Evolutionary conservation across 2,329 filamentous ascomycete species (phyloP), one percentile per base, ranked within the genome.

Genomic region (Macrophomina tecta): DNA sequence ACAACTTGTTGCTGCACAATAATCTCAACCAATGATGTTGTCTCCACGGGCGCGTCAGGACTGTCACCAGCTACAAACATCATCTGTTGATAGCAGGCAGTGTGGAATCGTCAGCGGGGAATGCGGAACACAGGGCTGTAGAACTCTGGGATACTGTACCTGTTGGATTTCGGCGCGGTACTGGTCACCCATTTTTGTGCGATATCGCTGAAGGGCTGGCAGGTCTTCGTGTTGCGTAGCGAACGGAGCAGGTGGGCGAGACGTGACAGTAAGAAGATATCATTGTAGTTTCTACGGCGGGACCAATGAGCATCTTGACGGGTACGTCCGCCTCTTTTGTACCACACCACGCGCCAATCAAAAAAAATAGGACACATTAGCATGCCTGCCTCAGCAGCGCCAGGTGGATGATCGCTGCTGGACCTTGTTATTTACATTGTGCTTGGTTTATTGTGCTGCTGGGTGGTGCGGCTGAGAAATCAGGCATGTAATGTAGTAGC

Each of bases 1-100:
- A n/a, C 46, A 40, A 60, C 55, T 46, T 60, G 55, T n/a, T 60
- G 55, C 23, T 34, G 55, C 38, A 60, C 40, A 7, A 60, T 46
- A 2, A 16, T 16, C 6, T 60, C 55, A 14, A 60, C 55, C 4
- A 34, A 1, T 6, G 55, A 18, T 5, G 55, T 60, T 2, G 40
- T 46, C 16, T 45, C 40, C 5, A 28, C 12, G 28, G 55, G 18
- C 14, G 46, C 32, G 7, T 60, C 55, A 14, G 18, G 38, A 40
- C 3, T 34, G n/a, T 60, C 55, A 14, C 55, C 55, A 8, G 38
- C 55, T 5, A 60, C 40, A 40, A 60, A 60, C 40, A 46, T 60
- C 55, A 60, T 60, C 55, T 60, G 16, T 1, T 5, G 9, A 3
- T 14, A 1, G n/a, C 5, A n/a, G 36, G 6, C 23, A 9, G 12